Evolutionary conservation across 73 alveolate genomes (phyloP).

Genomic region (Paramecium bursaria): DNA sequence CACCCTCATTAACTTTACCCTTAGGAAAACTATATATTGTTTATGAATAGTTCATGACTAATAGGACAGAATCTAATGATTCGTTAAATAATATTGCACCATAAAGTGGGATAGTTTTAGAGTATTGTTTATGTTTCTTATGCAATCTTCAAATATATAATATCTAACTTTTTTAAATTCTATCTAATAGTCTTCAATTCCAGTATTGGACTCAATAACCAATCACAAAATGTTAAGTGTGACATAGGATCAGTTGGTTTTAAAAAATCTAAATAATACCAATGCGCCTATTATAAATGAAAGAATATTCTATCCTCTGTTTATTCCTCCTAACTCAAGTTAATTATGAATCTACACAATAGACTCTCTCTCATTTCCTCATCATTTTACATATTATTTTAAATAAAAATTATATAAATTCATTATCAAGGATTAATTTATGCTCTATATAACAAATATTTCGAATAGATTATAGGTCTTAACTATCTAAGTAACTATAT

Average conservation of each 20-base stretch:
- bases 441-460: no score
- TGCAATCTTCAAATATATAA: neutral
- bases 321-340: constrained; percentile 20
- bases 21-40: constrained; percentile 75
- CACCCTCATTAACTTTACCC: constrained; percentile 79
- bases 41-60: constrained; percentile 47
- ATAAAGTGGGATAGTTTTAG: constrained; percentile 42
- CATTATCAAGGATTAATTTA: no score
- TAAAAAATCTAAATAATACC: constrained; percentile 58
- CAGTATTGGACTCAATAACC: neutral
- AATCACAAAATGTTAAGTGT: constrained; percentile 8
- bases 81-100: constrained; percentile 55
- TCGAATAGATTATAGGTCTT: no score
- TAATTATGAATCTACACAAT: constrained; percentile 43
- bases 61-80: constrained; percentile 23
- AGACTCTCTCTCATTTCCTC: constrained; percentile 37
- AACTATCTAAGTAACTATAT: no score
- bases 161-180: constrained; percentile 5
- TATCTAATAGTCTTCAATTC: constrained; percentile 33
- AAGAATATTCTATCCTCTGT: constrained; percentile 35
- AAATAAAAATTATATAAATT: no score
- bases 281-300: constrained; percentile 24
- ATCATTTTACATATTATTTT: no score
- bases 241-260: constrained; percentile 25
- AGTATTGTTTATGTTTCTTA: constrained; percentile 10